phyloP scores from a whole-genome alignment of 192 early-diverging fungal species.

The Backusella luteola region DNA sequence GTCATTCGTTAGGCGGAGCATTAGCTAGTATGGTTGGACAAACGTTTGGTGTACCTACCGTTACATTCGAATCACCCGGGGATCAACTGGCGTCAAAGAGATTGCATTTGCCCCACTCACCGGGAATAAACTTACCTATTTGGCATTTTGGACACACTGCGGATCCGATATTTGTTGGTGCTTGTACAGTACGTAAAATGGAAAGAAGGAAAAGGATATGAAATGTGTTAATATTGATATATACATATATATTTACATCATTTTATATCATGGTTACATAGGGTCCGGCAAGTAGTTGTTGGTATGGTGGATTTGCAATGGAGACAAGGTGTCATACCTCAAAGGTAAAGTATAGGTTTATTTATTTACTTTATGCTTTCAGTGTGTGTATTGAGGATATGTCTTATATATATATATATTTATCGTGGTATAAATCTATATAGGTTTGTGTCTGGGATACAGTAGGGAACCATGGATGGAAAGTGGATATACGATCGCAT shows the following conservation, averaged over 20 bases:
- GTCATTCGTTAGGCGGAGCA: slow-evolving; percentile 79
- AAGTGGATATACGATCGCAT: slow-evolving; percentile 73
- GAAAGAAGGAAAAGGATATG: not conserved
- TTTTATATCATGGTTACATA: not conserved
- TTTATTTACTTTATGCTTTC: not conserved
- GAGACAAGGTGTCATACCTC: slow-evolving; percentile 89
- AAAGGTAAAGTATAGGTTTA: slow-evolving; percentile 24
- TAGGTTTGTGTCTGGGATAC: slow-evolving; percentile 66
- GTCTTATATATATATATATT: not conserved
- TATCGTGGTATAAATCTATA: not conserved
- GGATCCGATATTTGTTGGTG: slow-evolving; percentile 90
- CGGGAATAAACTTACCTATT: slow-evolving; percentile 58
- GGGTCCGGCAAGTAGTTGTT: slow-evolving; percentile 54
- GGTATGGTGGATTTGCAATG: slow-evolving; percentile 75
- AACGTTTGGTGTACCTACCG: slow-evolving; percentile 80
- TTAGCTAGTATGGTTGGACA: slow-evolving; percentile 75
- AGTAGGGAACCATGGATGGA: slow-evolving; percentile 60
- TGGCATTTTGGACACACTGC: slow-evolving; percentile 91
- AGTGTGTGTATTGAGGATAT: not conserved
- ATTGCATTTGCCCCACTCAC: slow-evolving; percentile 69
- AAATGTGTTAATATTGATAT: not conserved
- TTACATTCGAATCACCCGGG: slow-evolving; percentile 83
- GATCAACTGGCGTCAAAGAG: slow-evolving; percentile 76
- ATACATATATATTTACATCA: no score
- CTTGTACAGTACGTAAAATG: slow-evolving; percentile 52